Evolutionary conservation across 2,329 filamentous ascomycete genomes (phyloP).

Genomic region (Davidsoniella eucalypti): DNA sequence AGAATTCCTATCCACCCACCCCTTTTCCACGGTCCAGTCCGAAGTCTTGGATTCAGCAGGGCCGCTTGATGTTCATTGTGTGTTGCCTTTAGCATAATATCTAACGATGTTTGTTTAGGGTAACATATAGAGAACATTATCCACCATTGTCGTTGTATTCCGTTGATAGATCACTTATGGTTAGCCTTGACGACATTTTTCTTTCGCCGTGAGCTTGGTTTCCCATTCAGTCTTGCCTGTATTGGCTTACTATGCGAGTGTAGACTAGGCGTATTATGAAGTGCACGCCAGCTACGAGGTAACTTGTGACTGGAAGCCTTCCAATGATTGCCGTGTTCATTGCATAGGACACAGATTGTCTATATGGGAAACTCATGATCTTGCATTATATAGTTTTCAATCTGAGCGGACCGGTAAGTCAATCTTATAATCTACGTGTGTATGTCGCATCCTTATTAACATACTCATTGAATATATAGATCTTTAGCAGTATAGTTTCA

Average conservation of each 20-base stretch:
- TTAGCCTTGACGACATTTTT: neutral
- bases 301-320: neutral
- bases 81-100: neutral
- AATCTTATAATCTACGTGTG: neutral
- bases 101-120: no score
- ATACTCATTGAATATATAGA: neutral
- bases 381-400: slow-evolving; percentile 34
- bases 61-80: neutral
- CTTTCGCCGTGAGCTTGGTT: neutral
- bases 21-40: slow-evolving; percentile 8
- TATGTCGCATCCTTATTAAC: no score
- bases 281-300: neutral
- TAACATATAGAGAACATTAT: no score
- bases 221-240: neutral
- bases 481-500: neutral
- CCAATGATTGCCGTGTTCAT: no score
- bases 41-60: neutral
- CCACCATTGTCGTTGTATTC: no score
- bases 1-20: slow-evolving; percentile 8
- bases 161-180: neutral
- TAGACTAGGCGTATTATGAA: no score
- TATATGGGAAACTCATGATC: slow-evolving; percentile 16
- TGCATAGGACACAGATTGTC: no score
- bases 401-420: slow-evolving; percentile 27
- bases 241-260: no score